Evolutionary conservation across 164 flowering plant species (phyloP), one percentile per base, ranked within the genome.

Genomic region (Saururus chinensis): DNA sequence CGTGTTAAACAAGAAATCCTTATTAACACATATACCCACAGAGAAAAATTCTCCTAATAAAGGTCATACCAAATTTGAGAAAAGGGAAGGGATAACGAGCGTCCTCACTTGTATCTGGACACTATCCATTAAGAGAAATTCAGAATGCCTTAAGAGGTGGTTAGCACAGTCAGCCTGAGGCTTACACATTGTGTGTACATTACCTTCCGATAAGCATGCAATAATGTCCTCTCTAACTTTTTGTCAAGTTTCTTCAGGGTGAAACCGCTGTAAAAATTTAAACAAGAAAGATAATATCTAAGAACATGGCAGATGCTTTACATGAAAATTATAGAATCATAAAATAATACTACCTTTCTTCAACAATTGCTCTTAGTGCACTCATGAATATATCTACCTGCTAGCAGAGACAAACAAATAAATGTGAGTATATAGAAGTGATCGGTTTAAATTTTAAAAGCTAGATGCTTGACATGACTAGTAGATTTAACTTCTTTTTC

Each of bases 171-270:
- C 37, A 30, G 37, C 37, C 37, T 30, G 37, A 30, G 37, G 6
- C 2, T 30, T 30, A n/a, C n/a, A n/a, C n/a, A n/a, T n/a, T 6
- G 2, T 30, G 37, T 30, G 37, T 30, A 6, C 37, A 48, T 60
- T 77, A 92, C 98, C 95, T 89, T 92, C 16, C 89, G 89, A 76
- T 92, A 89, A 51, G 98, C 84, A 78, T 92, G 93, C 65, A 89
- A 68, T 42, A 88, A 85, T 56, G 89, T 82, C 68, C 92, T 83
- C 66, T 92, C 98, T 83, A 88, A 69, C 72, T 92, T 92, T 74
- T 92, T 92, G 72, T 92, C 96, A 51, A 92, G 93, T 79, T 86
- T 89, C 65, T 82, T 92, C 64, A 86, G 59, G 30, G 67, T 48
- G 58, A 88, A 55, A 22, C 96, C 97, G 73, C 98, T 92, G 82